phyloP scores from a whole-genome alignment of 2,329 filamentous ascomycete species.

The Botrytis aclada region DNA sequence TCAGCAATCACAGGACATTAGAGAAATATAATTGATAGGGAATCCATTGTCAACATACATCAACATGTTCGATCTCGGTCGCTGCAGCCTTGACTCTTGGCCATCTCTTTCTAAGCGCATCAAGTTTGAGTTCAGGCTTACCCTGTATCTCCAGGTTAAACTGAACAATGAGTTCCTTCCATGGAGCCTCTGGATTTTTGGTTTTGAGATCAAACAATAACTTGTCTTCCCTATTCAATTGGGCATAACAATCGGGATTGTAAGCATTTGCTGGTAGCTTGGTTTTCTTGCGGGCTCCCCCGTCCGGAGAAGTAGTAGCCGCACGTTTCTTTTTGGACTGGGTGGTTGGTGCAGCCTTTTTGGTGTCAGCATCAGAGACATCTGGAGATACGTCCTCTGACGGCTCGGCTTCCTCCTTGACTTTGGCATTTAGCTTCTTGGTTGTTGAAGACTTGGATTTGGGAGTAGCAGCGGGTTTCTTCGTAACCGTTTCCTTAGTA shows the following conservation, averaged over 20 bases:
- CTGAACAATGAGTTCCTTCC: neutral
- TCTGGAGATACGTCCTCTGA: neutral
- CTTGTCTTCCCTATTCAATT: conserved; percentile 1
- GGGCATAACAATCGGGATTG: neutral
- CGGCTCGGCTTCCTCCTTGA: neutral
- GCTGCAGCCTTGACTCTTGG: neutral
- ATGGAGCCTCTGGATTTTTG: neutral
- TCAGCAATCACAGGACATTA: neutral
- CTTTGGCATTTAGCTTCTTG: neutral
- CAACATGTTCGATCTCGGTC: neutral
- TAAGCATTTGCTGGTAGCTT: neutral
- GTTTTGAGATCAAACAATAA: neutral
- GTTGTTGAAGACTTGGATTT: neutral
- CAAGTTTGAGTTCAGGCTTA: neutral
- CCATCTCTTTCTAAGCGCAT: neutral
- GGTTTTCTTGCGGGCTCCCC: neutral
- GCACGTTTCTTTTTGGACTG: neutral
- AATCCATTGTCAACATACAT: neutral
- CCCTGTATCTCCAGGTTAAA: neutral
- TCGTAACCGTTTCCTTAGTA: neutral
- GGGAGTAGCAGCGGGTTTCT: neutral
- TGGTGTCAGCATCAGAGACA: neutral
- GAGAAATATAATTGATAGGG: too few relatives aligned
- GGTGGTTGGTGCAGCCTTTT: neutral
- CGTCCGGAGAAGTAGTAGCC: too few relatives aligned